Evolutionary conservation across 2,329 filamentous ascomycete species (phyloP).

Genomic region (Pyrenophora tritici-repentis): DNA sequence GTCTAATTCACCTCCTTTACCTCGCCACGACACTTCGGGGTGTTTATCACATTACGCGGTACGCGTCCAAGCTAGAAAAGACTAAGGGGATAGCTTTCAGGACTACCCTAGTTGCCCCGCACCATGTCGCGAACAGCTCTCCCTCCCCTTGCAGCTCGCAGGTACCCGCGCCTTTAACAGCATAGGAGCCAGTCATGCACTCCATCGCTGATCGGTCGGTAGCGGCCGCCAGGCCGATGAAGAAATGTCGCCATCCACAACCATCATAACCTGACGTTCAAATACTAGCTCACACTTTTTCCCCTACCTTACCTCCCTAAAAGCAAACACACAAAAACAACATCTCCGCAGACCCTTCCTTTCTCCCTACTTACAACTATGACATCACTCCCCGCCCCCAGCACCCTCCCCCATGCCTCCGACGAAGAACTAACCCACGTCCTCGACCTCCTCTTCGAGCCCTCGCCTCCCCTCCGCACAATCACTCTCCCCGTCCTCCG

Average conservation of each 20-base stretch:
- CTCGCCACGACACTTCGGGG: too few relatives aligned
- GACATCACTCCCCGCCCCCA: constrained; percentile 61
- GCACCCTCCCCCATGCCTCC: constrained; percentile 61
- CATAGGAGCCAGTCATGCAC: constrained; percentile 1
- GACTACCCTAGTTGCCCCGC: constrained; percentile 14
- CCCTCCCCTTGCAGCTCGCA: constrained; percentile 34
- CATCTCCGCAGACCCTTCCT: too few relatives aligned
- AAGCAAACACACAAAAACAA: not conserved
- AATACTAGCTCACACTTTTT: too few relatives aligned
- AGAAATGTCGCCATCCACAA: not conserved
- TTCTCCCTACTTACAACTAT: constrained; percentile 25
- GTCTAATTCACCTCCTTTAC: too few relatives aligned
- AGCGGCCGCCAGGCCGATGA: constrained; percentile 24
- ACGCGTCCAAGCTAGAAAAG: constrained; percentile 4
- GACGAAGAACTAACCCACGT: constrained; percentile 60
- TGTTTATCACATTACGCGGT: constrained; percentile 1
- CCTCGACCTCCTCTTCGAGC: constrained; percentile 85
- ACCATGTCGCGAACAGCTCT: constrained; percentile 11
- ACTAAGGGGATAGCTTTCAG: constrained; percentile 3
- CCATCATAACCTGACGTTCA: not conserved
- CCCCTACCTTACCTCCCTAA: not conserved
- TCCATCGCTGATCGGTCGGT: constrained; percentile 28
- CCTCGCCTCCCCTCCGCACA: constrained; percentile 73
- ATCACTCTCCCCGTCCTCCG: constrained; percentile 72
- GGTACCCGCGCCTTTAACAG: constrained; percentile 12